These are phyloP conservation scores for Phaeosphaeriaceae sp. DNA, from an alignment of 2,329 filamentous ascomycete genomes.

Conservation along the genomic window DNA sequence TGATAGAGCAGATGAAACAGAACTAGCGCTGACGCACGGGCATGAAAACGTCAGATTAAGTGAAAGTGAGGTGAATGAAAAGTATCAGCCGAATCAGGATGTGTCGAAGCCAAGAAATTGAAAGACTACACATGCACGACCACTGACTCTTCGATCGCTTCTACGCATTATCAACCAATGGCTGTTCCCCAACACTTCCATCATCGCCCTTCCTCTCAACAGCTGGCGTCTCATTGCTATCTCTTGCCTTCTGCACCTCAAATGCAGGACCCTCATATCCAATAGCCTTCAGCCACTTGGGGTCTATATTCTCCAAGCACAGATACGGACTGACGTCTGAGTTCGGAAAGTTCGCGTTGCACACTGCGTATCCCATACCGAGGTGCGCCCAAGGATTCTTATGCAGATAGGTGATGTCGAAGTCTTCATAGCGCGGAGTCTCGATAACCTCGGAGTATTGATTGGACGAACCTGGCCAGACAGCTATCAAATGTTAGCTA, in stretches of 20 bases:
- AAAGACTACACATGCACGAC: too few relatives aligned
- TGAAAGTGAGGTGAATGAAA: too few relatives aligned
- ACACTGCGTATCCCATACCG: constrained; percentile 50
- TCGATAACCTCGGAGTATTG: constrained; percentile 55
- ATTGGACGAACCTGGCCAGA: constrained; percentile 60
- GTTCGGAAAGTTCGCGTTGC: constrained; percentile 26
- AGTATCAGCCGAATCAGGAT: too few relatives aligned
- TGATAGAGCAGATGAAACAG: too few relatives aligned
- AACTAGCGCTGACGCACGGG: too few relatives aligned
- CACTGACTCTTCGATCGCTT: not conserved
- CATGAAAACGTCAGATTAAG: not conserved
- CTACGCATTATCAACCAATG: not conserved
- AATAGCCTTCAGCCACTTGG: constrained; percentile 49
- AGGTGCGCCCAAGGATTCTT: constrained; percentile 53
- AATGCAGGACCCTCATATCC: constrained; percentile 23
- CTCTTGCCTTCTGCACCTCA: constrained; percentile 19
- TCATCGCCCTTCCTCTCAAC: constrained; percentile 8
- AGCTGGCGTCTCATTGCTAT: constrained; percentile 11
- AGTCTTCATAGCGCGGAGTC: constrained; percentile 53
- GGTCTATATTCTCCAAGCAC: constrained; percentile 51
- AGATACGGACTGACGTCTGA: constrained; percentile 51
- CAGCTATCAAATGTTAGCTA: constrained; percentile 36
- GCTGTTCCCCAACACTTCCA: not conserved
- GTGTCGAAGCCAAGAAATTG: too few relatives aligned
- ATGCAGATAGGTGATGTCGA: constrained; percentile 49